These are phyloP conservation scores for Iberis amara DNA, from an alignment of 441 rosid genomes.

Conservation along the genomic window DNA sequence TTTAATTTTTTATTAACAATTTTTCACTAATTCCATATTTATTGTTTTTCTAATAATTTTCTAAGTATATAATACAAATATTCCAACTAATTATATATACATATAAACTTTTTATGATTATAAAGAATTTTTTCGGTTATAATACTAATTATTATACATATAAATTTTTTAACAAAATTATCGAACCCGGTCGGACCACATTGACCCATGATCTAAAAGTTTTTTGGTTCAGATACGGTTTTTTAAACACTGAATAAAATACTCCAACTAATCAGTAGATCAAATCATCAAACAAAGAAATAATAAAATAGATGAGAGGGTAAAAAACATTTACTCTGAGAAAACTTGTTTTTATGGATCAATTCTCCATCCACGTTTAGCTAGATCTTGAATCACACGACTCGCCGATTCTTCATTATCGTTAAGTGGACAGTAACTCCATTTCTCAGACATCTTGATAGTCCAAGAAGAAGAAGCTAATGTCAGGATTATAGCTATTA, in stretches of 20 bases:
- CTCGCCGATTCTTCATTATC: constrained; percentile 54
- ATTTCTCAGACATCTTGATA: constrained; percentile 45
- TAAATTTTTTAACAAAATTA: too few relatives aligned
- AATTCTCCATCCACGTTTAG: constrained; percentile 55
- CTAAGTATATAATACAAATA: too few relatives aligned
- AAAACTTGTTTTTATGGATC: constrained; percentile 16
- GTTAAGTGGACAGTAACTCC: constrained; percentile 56
- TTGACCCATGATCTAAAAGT: too few relatives aligned
- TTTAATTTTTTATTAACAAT: too few relatives aligned
- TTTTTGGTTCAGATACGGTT: too few relatives aligned
- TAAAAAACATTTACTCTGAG: too few relatives aligned
- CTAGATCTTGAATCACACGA: constrained; percentile 46
- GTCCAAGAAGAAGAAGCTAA: constrained; percentile 7
- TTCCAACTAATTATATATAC: too few relatives aligned
- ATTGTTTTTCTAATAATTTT: too few relatives aligned
- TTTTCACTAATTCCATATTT: too few relatives aligned
- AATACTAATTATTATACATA: too few relatives aligned
- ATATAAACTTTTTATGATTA: not conserved
- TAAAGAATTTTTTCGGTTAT: too few relatives aligned
- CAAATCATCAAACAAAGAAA: constrained; percentile 15
- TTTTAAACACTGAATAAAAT: not conserved
- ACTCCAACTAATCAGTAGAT: constrained; percentile 20
- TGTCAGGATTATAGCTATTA: not conserved
- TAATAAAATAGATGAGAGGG: constrained; percentile 14
- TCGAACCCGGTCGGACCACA: too few relatives aligned